phyloP scores from a whole-genome alignment of 2,329 filamentous ascomycete species.

The Bipolaris gigantea region DNA sequence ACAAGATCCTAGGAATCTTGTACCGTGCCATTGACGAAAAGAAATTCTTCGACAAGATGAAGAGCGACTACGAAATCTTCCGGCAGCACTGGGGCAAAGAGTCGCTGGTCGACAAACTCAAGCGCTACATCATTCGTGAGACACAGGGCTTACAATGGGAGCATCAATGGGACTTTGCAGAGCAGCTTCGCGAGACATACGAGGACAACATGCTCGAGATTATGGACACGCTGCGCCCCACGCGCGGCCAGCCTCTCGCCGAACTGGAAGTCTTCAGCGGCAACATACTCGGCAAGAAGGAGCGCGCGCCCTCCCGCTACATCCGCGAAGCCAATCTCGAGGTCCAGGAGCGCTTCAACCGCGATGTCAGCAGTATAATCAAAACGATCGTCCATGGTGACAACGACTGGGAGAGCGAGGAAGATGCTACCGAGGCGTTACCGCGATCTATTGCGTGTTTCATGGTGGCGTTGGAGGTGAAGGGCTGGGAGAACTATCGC shows the following conservation, averaged over 20 bases:
- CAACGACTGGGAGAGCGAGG: slow-evolving; percentile 27
- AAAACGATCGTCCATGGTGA: slow-evolving; percentile 50
- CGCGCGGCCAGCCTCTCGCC: slow-evolving; percentile 33
- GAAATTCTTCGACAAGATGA: slow-evolving; percentile 55
- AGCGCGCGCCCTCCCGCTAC: slow-evolving; percentile 39
- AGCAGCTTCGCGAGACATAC: slow-evolving; percentile 52
- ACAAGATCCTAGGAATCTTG: slow-evolving; percentile 69
- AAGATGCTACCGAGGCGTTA: slow-evolving; percentile 45
- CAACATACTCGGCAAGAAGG: slow-evolving; percentile 57
- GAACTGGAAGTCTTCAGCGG: slow-evolving; percentile 57
- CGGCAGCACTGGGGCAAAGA: slow-evolving; percentile 9
- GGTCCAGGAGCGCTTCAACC: slow-evolving; percentile 47
- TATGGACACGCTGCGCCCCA: slow-evolving; percentile 46
- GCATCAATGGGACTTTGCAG: slow-evolving; percentile 46
- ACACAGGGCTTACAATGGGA: slow-evolving; percentile 47
- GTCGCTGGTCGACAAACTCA: slow-evolving; percentile 40
- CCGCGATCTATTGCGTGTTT: slow-evolving; percentile 57
- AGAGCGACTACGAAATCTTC: slow-evolving; percentile 18
- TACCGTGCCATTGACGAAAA: slow-evolving; percentile 75
- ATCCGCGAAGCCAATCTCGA: slow-evolving; percentile 35
- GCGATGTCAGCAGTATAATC: slow-evolving; percentile 49
- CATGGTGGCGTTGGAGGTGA: slow-evolving; percentile 44
- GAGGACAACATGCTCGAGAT: slow-evolving; percentile 55
- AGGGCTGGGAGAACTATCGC: slow-evolving; percentile 32
- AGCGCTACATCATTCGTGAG: slow-evolving; percentile 45